Evolutionary conservation across 2,329 filamentous ascomycete genomes (phyloP), one percentile per base, ranked within the genome.

Genomic region (Hypoxylon sp.): DNA sequence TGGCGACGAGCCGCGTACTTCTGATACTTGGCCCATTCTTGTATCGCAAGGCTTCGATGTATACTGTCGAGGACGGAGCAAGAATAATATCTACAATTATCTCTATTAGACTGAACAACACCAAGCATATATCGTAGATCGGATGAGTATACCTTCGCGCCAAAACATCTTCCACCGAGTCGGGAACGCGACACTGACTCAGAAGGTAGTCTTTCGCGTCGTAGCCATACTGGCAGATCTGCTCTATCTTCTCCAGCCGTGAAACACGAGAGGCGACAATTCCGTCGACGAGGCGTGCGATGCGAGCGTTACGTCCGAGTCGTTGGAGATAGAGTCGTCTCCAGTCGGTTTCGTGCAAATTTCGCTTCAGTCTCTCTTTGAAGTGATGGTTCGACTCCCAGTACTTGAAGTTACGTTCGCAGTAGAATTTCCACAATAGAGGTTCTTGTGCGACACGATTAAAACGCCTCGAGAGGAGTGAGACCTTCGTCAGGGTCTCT

Each of bases 181-280:
- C 85, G 14, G 85, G 81, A 34, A 86, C 84, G 10, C 82, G 82
- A 66, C 86, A 88, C 76, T 97, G 90, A 60, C 86, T 83, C 66
- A 94, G 75, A 52, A 98, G 85, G 60, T 90, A 90, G 78, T 98
- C 94, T 78, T 98, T 98, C 49, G 91, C 92, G 81, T 98, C 94
- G 75, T 94, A 95, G 0, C 94, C 94, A 74, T 90, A 84, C 28
- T 84, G 82, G 58, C 92, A 89, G 68, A 98, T 91, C 55, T 85
- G 81, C 73, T 91, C 88, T 68, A 93, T 90, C 74, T 90, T 90
- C 60, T 85, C 84, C 62, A 93, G 85, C 19, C 94, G 90, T 59
- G 88, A 85, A 36, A 89, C 85, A 77, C 93, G 92, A 32, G 87
- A 89, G n/a, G 82, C 79, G 59, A 98, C 82, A 63, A 97, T 89